Conservation (phyloP, 768 basidiomycete genomes). For the Mycena kentingensis region DNA sequence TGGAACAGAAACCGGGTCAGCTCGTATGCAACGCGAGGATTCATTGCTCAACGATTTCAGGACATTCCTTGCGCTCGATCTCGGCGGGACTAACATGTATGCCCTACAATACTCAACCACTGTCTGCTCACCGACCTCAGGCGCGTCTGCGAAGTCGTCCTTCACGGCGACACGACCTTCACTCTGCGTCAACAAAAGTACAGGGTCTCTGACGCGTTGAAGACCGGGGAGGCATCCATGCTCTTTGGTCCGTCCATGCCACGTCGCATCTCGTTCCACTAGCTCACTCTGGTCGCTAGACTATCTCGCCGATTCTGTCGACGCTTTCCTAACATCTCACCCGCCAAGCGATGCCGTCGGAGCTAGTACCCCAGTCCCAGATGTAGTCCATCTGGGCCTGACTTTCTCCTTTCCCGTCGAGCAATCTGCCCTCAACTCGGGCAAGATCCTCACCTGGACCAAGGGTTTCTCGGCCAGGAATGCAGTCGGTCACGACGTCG, state of each 20-base stretch:
- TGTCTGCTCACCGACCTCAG: slow-evolving; percentile 42
- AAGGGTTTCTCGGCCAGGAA: slow-evolving; percentile 86
- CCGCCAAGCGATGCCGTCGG: slow-evolving; percentile 46
- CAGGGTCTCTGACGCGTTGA: slow-evolving; percentile 90
- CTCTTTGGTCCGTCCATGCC: slow-evolving; percentile 71
- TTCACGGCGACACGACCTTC: slow-evolving; percentile 91
- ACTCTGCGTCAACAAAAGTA: slow-evolving; percentile 93
- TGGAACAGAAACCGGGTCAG: slow-evolving; percentile 90
- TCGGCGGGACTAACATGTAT: slow-evolving; percentile 97
- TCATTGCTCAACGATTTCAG: slow-evolving; percentile 39
- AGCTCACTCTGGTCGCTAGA: slow-evolving; percentile 57
- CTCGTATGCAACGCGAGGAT: slow-evolving; percentile 12
- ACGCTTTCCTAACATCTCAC: slow-evolving; percentile 81
- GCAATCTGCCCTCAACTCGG: slow-evolving; percentile 89
- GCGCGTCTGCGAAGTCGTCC: slow-evolving; percentile 90
- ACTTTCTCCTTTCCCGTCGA: slow-evolving; percentile 99
- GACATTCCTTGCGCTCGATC: slow-evolving; percentile 93
- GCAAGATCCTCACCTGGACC: slow-evolving; percentile 92
- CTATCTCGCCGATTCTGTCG: slow-evolving; percentile 96
- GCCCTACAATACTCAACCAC: neutral
- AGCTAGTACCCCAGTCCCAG: slow-evolving; percentile 25
- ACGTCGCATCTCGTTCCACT: neutral
- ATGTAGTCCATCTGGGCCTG: slow-evolving; percentile 70
- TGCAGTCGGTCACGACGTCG: slow-evolving; percentile 77
- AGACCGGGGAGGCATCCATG: slow-evolving; percentile 85